Evolutionary conservation across 768 basidiomycete genomes (phyloP).

Genomic region (Cystofilobasidium capitatum): DNA sequence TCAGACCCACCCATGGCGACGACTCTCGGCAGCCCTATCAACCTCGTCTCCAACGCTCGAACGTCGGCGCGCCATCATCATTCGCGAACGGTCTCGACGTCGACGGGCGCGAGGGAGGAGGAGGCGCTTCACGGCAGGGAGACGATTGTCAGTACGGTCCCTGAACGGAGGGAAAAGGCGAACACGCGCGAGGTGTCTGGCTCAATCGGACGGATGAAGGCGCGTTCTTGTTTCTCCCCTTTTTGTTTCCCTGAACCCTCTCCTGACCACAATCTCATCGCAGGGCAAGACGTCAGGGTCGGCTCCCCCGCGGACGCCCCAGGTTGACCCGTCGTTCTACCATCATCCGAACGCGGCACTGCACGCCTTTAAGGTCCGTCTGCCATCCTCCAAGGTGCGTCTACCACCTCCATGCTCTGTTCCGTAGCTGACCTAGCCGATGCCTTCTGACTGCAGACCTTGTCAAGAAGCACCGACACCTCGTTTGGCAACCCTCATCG

Average conservation of each 20-base stretch:
- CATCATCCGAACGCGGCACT: too few species aligned
- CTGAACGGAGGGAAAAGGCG: background rate
- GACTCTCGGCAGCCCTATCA: background rate
- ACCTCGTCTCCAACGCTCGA: background rate
- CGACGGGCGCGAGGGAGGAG: background rate
- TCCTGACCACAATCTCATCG: too few species aligned
- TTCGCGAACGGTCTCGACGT: background rate
- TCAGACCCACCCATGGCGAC: background rate
- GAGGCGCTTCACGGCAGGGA: background rate
- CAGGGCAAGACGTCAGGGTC: too few species aligned
- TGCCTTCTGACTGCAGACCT: too few species aligned
- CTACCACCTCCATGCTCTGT: too few species aligned
- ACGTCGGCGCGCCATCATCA: background rate
- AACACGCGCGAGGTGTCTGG: background rate
- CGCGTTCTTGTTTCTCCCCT: too few species aligned
- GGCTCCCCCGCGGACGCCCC: too few species aligned
- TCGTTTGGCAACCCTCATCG: background rate
- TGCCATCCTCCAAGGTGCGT: too few species aligned
- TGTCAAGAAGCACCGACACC: background rate
- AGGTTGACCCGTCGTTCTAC: too few species aligned
- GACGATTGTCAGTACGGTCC: conserved; percentile 3
- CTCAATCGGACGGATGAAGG: background rate
- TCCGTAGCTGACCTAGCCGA: too few species aligned
- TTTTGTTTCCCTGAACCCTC: too few species aligned
- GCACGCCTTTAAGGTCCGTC: too few species aligned